These are phyloP conservation scores for Penicillium fimorum DNA, from an alignment of 495 filamentous ascomycete genomes.

Conservation along the genomic window DNA sequence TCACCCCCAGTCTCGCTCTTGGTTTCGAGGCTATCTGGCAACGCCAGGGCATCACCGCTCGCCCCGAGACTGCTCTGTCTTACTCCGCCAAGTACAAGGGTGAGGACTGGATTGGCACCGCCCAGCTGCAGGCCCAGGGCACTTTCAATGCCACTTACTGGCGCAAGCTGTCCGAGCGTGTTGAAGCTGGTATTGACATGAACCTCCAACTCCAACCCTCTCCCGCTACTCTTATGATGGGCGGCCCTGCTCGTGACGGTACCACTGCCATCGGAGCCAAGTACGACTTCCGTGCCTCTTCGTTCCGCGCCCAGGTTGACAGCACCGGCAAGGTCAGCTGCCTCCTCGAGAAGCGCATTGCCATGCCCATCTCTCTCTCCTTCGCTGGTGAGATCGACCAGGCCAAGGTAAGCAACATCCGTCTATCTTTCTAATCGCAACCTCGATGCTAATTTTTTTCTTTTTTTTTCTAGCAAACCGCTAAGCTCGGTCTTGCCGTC, in stretches of 20 bases:
- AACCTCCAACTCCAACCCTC: constrained; percentile 78
- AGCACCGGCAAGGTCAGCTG: constrained; percentile 90
- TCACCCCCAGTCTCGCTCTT: constrained; percentile 84
- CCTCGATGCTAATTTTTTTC: constrained; percentile 11
- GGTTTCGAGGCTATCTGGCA: constrained; percentile 95
- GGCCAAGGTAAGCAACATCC: constrained; percentile 66
- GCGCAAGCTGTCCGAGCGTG: constrained; percentile 88
- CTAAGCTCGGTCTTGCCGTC: constrained; percentile 91
- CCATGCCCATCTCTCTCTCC: constrained; percentile 82
- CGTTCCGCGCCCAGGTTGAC: constrained; percentile 93
- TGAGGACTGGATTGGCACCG: constrained; percentile 85
- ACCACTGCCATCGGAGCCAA: constrained; percentile 90
- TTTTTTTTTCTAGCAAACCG: constrained; percentile 66
- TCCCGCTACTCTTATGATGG: constrained; percentile 63
- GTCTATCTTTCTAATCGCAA: not conserved
- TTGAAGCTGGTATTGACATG: constrained; percentile 93
- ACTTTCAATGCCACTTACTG: constrained; percentile 92
- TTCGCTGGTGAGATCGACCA: constrained; percentile 99
- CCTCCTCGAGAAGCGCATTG: constrained; percentile 91
- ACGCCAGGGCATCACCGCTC: constrained; percentile 69
- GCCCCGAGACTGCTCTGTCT: constrained; percentile 79
- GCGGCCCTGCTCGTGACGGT: constrained; percentile 74
- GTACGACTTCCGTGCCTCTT: constrained; percentile 95
- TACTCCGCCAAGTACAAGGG: constrained; percentile 90
- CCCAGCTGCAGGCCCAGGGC: constrained; percentile 79